Evolutionary conservation across 1,284 basidiomycete species (phyloP).

Genomic region (Ustilago trichophora): DNA sequence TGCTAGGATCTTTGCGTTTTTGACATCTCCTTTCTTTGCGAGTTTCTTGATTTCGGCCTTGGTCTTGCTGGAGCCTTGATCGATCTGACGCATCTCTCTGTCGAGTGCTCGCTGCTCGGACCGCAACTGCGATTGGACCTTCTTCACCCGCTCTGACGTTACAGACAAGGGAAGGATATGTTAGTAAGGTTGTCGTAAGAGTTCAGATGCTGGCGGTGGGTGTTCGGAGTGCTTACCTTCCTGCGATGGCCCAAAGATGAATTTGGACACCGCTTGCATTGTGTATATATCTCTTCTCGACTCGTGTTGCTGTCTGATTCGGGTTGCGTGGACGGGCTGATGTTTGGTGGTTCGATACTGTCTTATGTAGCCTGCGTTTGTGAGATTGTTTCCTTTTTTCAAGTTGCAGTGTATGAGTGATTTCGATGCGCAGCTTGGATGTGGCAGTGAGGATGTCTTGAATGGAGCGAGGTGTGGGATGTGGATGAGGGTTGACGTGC

Average conservation of each 20-base stretch:
- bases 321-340: neutral
- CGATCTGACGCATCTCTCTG: slow-evolving; percentile 73
- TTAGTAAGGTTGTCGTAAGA: too few relatives aligned
- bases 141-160: slow-evolving; percentile 49
- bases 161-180: too few relatives aligned
- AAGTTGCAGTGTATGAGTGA: too few relatives aligned
- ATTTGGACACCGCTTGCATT: slow-evolving; percentile 88
- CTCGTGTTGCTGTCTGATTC: neutral
- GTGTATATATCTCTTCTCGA: too few relatives aligned
- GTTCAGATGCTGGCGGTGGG: too few relatives aligned
- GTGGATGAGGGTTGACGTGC: slow-evolving; percentile 7
- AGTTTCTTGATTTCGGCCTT: slow-evolving; percentile 85
- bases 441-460: too few relatives aligned
- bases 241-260: slow-evolving; percentile 91
- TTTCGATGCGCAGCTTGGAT: too few relatives aligned
- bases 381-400: neutral
- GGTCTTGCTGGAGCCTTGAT: slow-evolving; percentile 82
- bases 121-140: slow-evolving; percentile 59
- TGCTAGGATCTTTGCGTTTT: slow-evolving; percentile 89
- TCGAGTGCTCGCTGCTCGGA: slow-evolving; percentile 60
- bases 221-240: too few relatives aligned
- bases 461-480: too few relatives aligned
- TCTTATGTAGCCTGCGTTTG: neutral
- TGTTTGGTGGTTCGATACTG: neutral
- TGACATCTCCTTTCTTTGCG: slow-evolving; percentile 88